Base-by-base conservation (phyloP, 345 rosid genomes). In the Reutealis trisperma region DNA sequence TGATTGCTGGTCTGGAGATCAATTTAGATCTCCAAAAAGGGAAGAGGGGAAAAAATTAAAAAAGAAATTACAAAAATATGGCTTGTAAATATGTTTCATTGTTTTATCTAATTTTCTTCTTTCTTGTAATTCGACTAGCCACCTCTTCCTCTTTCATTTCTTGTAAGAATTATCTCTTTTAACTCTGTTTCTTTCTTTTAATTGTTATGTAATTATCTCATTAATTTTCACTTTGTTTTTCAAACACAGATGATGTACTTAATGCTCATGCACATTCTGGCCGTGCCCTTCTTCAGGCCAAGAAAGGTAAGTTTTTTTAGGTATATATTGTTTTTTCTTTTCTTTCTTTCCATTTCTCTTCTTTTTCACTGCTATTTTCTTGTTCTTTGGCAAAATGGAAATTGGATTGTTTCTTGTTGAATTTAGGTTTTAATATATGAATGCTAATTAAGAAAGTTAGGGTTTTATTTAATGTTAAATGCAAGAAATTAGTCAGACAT, bases 211-310 rank as follows among this genome's bases (percentile, higher is more conserved):
- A 19, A 37, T 67, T 27, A 12, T 76, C 22, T 74, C 27, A 68
- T 59, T 37, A 58, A 37, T 25, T 51, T 37, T 22, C 49, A 34
- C 2, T 14, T 49, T 8, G 2, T 14, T 1, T 34, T 62, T 59
- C 60, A 64, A 24, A 62, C 71, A 84, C 87, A 93, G 97, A 87
- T 85, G 82, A 84, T 80, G 76, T 77, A 66, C 77, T 88, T 62
- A 81, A 78, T 67, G 62, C 82, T 25, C 83, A 81, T 63, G 84
- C 76, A 80, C 47, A 74, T 41, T 60, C 83, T 25, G 85, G 88
- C 77, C 93, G 96, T 75, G 67, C 79, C 83, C 97, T 93, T 72
- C 96, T 93, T 69, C 97, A 93, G 82, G 84, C 88, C 71, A 86
- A 80, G 79, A 77, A 71, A 74, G 8, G 94, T 91, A 80, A 66